These are phyloP conservation scores for Pseudoperonospora humuli DNA, from an alignment of 352 stramenopile genomes.

Conservation along the genomic window DNA sequence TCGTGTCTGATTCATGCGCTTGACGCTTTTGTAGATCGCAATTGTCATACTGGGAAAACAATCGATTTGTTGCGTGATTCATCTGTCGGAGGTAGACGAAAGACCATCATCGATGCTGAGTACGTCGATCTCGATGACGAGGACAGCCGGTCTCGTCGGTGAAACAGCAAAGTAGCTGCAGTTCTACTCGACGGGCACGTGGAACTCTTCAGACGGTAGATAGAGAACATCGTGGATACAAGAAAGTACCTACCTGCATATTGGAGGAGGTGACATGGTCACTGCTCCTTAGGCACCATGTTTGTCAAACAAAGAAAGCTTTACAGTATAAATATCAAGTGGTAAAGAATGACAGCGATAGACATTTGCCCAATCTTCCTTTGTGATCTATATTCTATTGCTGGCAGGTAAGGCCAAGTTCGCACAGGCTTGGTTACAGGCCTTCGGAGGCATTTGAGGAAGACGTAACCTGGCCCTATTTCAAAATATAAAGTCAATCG, in stretches of 20 bases:
- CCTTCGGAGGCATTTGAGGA: constrained; percentile 15
- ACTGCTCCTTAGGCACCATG: too few species aligned
- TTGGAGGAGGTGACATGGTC: too few species aligned
- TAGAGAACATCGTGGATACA: too few species aligned
- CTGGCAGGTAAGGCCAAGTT: constrained; percentile 7
- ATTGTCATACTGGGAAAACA: constrained; percentile 43
- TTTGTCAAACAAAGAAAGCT: too few species aligned
- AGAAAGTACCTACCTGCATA: too few species aligned
- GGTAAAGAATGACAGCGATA: constrained; percentile 9
- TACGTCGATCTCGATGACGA: constrained; percentile 52
- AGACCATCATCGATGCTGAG: constrained; percentile 65
- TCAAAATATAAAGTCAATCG: constrained; percentile 20
- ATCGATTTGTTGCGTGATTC: constrained; percentile 59
- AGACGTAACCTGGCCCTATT: constrained; percentile 26
- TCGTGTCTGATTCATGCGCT: constrained; percentile 1
- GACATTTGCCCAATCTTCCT: constrained; percentile 17
- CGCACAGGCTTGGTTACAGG: constrained; percentile 4
- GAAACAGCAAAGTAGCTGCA: constrained; percentile 1
- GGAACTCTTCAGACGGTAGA: too few species aligned
- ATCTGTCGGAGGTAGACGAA: constrained; percentile 23
- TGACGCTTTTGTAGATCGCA: constrained; percentile 33
- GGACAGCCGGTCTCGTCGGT: constrained; percentile 19
- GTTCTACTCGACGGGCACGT: too few species aligned
- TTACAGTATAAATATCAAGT: too few species aligned
- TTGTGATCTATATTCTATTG: constrained; percentile 28